Evolutionary conservation across 2,329 filamentous ascomycete genomes (phyloP).

Genomic region (Chaetomium globosum): DNA sequence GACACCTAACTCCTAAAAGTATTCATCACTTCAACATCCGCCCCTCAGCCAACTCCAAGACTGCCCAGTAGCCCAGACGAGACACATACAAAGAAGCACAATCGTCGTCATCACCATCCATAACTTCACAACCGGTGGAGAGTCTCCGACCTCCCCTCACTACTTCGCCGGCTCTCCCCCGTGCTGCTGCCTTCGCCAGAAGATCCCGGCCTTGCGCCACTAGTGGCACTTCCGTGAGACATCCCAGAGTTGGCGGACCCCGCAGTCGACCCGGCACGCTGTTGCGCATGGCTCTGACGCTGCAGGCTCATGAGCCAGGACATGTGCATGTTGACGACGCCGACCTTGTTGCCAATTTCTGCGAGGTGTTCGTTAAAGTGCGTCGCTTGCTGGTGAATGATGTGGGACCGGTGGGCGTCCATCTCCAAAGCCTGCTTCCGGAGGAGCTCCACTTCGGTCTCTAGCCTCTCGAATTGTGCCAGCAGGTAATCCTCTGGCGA

Average conservation of each 20-base stretch:
- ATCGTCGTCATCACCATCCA: background rate
- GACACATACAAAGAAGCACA: background rate
- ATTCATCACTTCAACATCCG: background rate
- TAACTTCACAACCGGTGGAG: conserved; percentile 31
- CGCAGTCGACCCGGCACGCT: conserved; percentile 23
- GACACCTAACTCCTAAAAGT: background rate
- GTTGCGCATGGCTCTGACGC: conserved; percentile 33
- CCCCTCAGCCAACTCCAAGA: background rate
- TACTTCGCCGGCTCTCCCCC: conserved; percentile 18
- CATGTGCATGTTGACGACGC: conserved; percentile 62
- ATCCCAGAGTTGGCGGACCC: conserved; percentile 13
- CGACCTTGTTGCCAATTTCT: conserved; percentile 60
- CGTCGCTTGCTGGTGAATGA: conserved; percentile 63
- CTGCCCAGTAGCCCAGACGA: background rate
- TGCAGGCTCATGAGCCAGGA: conserved; percentile 58
- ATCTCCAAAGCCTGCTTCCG: conserved; percentile 60
- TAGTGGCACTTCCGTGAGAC: conserved; percentile 1
- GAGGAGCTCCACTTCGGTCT: conserved; percentile 59
- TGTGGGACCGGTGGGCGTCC: conserved; percentile 62
- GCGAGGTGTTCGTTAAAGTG: conserved; percentile 65
- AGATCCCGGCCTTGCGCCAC: background rate
- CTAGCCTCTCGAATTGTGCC: conserved; percentile 54
- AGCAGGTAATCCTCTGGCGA: conserved; percentile 49
- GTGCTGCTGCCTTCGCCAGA: conserved; percentile 7
- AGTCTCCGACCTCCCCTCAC: conserved; percentile 32